Conservation (phyloP, 495 filamentous ascomycete genomes). For the Aspergillus sclerotioniger region DNA sequence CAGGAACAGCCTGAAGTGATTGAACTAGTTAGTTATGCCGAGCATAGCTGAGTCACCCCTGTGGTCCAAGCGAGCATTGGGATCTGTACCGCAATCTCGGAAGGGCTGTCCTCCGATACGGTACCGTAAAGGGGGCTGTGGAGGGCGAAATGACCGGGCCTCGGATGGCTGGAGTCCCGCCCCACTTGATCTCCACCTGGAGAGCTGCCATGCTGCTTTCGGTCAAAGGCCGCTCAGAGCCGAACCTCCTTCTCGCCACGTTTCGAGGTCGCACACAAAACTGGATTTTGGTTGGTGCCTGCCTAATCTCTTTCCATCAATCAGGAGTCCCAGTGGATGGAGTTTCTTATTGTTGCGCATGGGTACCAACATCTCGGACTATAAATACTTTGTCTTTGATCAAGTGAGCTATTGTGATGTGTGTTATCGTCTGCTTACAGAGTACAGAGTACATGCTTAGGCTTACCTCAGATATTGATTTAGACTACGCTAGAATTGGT, state of each 20-base stretch:
- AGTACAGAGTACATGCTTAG: too few relatives aligned
- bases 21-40: background rate
- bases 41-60: constrained; percentile 11
- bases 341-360: too few relatives aligned
- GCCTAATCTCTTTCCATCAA: too few relatives aligned
- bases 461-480: too few relatives aligned
- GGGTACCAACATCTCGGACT: too few relatives aligned
- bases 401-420: too few relatives aligned
- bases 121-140: constrained; percentile 12
- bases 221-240: constrained; percentile 1
- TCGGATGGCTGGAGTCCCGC: constrained; percentile 21
- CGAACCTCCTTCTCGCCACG: background rate
- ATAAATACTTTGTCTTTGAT: too few relatives aligned
- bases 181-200: constrained; percentile 3
- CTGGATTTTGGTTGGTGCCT: too few relatives aligned
- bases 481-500: too few relatives aligned
- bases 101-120: constrained; percentile 15
- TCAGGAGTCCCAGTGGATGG: too few relatives aligned
- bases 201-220: constrained; percentile 1
- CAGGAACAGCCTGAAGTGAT: too few relatives aligned
- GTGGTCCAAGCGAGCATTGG: background rate
- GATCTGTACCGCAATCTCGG: constrained; percentile 13
- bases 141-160: constrained; percentile 5
- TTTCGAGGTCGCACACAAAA: background rate
- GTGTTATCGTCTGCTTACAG: too few relatives aligned